Evolutionary conservation across 2,329 filamentous ascomycete genomes (phyloP).

Genomic region (Helminthosporium solani): DNA sequence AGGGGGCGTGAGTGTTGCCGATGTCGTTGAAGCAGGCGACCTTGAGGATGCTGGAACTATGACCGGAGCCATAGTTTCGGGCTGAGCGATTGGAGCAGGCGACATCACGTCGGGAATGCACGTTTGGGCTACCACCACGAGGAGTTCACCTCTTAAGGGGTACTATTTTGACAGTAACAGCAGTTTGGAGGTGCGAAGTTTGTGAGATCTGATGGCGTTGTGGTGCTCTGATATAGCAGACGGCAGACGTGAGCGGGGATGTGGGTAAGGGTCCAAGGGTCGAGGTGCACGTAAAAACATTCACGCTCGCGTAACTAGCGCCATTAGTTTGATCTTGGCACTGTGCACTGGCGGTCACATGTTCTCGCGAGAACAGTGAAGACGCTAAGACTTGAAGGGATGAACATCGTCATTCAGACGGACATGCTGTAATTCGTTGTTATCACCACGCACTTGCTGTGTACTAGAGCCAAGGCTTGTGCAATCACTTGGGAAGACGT

Average conservation of each 20-base stretch:
- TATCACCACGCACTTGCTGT: background rate
- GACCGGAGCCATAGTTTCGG: constrained; percentile 19
- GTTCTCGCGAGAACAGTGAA: constrained; percentile 15
- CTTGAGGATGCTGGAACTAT: background rate
- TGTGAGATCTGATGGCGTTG: constrained; percentile 31
- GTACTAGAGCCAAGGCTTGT: no score
- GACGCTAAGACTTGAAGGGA: constrained; percentile 5
- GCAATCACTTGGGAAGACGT: no score
- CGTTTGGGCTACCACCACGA: constrained; percentile 2
- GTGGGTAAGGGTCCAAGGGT: constrained; percentile 20
- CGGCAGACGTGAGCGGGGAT: constrained; percentile 21
- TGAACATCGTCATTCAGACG: background rate
- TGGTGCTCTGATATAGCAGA: constrained; percentile 14
- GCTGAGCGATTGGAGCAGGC: constrained; percentile 33
- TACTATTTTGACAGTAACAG: constrained; percentile 4
- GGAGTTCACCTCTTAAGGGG: constrained; percentile 21
- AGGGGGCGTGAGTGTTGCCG: constrained; percentile 13
- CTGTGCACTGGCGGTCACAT: constrained; percentile 31
- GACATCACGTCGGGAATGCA: constrained; percentile 35
- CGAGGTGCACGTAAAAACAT: constrained; percentile 41
- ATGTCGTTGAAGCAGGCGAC: constrained; percentile 19
- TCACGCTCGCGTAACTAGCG: constrained; percentile 43
- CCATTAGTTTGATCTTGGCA: constrained; percentile 27
- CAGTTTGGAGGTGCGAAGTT: constrained; percentile 1
- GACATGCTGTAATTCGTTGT: background rate